phyloP scores from a whole-genome alignment of 768 basidiomycete genomes.

The Leccinum uliginosum region DNA sequence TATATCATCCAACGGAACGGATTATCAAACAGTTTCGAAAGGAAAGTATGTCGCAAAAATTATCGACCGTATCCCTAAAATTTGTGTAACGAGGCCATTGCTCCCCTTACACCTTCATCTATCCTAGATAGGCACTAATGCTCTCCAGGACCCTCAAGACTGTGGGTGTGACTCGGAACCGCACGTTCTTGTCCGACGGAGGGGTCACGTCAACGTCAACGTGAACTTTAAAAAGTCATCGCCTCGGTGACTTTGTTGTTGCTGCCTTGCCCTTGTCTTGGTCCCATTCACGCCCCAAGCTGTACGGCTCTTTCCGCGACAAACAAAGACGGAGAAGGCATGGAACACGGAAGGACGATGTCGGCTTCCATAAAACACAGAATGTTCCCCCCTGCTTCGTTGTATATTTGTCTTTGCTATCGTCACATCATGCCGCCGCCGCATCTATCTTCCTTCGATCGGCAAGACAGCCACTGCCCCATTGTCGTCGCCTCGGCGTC shows the following conservation, averaged over 20 bases:
- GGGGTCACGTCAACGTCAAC: conserved; percentile 9
- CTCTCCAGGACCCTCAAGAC: neutral
- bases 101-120: conserved; percentile 16
- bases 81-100: conserved; percentile 1
- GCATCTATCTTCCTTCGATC: conserved; percentile 8
- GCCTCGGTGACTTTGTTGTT: neutral
- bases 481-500: neutral
- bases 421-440: conserved; percentile 14
- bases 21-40: conserved; percentile 1
- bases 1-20: neutral
- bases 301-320: conserved; percentile 1
- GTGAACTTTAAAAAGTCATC: conserved; percentile 8
- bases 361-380: neutral
- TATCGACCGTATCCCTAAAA: conserved; percentile 2
- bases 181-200: neutral
- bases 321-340: neutral
- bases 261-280: neutral
- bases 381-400: neutral
- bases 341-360: neutral
- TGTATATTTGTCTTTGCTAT: neutral
- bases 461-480: neutral
- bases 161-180: conserved; percentile 16
- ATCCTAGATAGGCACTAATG: conserved; percentile 16
- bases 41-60: neutral
- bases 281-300: neutral